Percentiles rank a stretch among this genome's conserved stretches.
phyloP scores from a whole-genome alignment of 176 grass and related monocot genomes.

The Oryza brachyantha region DNA sequence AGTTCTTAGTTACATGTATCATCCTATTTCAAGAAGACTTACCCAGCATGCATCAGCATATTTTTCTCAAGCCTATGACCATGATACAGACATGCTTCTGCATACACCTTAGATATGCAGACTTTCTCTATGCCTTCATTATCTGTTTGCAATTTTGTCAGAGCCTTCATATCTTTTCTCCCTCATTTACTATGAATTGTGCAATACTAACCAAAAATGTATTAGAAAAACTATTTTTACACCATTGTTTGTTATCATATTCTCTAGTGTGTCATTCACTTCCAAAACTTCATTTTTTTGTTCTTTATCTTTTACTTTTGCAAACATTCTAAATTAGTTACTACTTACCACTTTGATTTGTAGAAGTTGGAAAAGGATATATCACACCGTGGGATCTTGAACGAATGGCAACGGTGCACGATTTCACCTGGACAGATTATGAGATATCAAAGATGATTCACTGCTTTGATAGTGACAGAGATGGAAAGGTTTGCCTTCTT shows the following conservation, averaged over 20 bases:
- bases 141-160: neutral
- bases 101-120: neutral
- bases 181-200: neutral
- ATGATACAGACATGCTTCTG: neutral
- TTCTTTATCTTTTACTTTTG: conserved; percentile 14
- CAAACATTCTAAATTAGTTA: conserved; percentile 8
- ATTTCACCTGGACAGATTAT: conserved; percentile 84
- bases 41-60: neutral
- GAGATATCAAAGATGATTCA: conserved; percentile 82
- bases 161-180: neutral
- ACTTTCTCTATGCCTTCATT: neutral
- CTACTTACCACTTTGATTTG: conserved; percentile 20
- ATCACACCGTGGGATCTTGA: conserved; percentile 74
- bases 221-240: neutral
- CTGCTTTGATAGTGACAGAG: conserved; percentile 75
- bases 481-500: conserved; percentile 69
- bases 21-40: neutral
- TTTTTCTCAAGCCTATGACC: neutral
- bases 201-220: neutral
- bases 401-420: conserved; percentile 70
- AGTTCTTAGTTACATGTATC: neutral
- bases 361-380: conserved; percentile 87
- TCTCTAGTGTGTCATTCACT: conserved; percentile 6
- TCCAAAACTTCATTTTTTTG: neutral
- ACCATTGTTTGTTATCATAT: neutral